These are phyloP conservation scores for Phanerodontia chrysosporium DNA, from an alignment of 768 basidiomycete species.

Conservation along the genomic window DNA sequence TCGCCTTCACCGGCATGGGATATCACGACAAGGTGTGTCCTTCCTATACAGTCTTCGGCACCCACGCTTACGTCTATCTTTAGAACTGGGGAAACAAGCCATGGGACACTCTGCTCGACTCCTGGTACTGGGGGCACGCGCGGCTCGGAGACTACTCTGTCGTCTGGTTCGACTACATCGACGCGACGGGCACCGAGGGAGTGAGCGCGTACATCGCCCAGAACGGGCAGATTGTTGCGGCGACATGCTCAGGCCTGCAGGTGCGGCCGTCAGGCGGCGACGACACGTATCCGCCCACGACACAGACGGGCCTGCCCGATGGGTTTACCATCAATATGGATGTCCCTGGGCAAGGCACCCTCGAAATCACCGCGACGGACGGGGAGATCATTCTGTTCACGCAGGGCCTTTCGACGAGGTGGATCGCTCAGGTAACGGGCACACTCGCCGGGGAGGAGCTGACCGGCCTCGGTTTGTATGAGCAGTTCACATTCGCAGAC, in stretches of 20 bases:
- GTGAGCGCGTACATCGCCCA: constrained; percentile 6
- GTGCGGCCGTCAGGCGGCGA: constrained; percentile 3
- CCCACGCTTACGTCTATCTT: background rate
- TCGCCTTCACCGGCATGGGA: constrained; percentile 5
- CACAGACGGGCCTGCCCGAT: background rate
- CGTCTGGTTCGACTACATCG: constrained; percentile 13
- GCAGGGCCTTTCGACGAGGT: background rate
- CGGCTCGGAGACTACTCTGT: constrained; percentile 11
- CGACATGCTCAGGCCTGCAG: background rate
- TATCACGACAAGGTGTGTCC: constrained; percentile 13
- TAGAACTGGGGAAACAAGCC: constrained; percentile 14
- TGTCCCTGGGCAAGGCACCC: constrained; percentile 4
- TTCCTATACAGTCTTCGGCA: background rate
- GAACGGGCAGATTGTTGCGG: constrained; percentile 1
- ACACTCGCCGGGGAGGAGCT: background rate
- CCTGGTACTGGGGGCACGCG: constrained; percentile 15
- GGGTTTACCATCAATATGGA: constrained; percentile 2
- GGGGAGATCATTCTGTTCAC: background rate
- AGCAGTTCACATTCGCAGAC: constrained; percentile 9
- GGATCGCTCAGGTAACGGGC: constrained; percentile 4
- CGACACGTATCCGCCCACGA: constrained; percentile 8
- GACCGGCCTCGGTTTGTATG: constrained; percentile 3
- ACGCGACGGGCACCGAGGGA: constrained; percentile 5
- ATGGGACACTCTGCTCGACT: background rate
- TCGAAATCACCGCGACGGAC: background rate